A percentile compares a stretch with the other conserved stretches of the same genome.
These are phyloP conservation scores for Hericium erinaceus DNA, from an alignment of 768 basidiomycete species.

Conservation along the genomic window DNA sequence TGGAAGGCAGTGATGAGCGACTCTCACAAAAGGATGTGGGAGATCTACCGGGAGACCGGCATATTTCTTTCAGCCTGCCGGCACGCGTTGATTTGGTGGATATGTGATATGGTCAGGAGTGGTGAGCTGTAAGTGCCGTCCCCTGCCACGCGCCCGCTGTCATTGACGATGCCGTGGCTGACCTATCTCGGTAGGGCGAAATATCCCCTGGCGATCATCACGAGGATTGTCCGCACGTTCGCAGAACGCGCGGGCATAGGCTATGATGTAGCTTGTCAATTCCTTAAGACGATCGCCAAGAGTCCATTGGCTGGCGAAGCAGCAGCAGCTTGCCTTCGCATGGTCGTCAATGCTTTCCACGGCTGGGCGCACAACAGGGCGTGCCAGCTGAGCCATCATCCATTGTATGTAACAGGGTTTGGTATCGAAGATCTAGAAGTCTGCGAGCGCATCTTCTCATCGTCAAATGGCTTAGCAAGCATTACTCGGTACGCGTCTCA, in stretches of 20 bases:
- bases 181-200: neutral
- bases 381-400: constrained; percentile 1
- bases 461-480: neutral
- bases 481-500: neutral
- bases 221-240: neutral
- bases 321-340: neutral
- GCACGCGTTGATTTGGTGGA: neutral
- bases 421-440: neutral
- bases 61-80: neutral
- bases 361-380: neutral
- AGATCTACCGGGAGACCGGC: neutral
- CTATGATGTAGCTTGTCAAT: neutral
- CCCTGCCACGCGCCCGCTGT: too few species aligned
- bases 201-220: neutral
- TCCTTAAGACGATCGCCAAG: neutral
- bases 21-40: neutral
- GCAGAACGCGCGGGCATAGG: neutral
- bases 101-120: neutral
- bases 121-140: neutral
- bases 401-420: neutral
- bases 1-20: constrained; percentile 1
- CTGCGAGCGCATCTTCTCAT: neutral
- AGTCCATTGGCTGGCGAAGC: neutral
- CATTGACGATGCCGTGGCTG: too few species aligned
- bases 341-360: neutral